Evolutionary conservation across 1,284 basidiomycete genomes (phyloP).

Genomic region (Cystobasidium slooffiae): DNA sequence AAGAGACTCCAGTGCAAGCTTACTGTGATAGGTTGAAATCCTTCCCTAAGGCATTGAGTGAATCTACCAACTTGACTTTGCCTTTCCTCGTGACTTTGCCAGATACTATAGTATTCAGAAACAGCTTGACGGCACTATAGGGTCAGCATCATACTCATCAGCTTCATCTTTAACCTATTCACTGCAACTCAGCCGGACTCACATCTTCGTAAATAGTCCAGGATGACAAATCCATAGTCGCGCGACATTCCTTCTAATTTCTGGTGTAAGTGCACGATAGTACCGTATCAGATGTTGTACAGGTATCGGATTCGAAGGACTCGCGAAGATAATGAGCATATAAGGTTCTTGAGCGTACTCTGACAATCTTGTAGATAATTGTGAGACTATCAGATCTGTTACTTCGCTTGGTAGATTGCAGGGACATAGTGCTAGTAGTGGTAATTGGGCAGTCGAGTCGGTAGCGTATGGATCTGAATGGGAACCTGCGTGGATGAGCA

Average conservation of each 20-base stretch:
- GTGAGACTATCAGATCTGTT: conserved; percentile 12
- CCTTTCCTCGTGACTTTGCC: conserved; percentile 40
- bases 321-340: conserved; percentile 38
- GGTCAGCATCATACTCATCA: not conserved
- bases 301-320: conserved; percentile 14
- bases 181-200: not conserved
- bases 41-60: conserved; percentile 29
- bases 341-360: conserved; percentile 29
- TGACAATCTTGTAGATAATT: conserved; percentile 16
- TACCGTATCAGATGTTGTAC: conserved; percentile 23
- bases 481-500: conserved; percentile 29
- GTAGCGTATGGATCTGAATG: conserved; percentile 1
- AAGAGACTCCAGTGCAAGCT: not conserved
- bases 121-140: conserved; percentile 22
- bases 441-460: not conserved
- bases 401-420: conserved; percentile 27
- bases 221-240: conserved; percentile 38
- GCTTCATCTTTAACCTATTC: too few relatives aligned
- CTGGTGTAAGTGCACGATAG: conserved; percentile 14
- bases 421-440: conserved; percentile 26
- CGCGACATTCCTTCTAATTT: conserved; percentile 31
- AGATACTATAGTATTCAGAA: conserved; percentile 42
- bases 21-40: conserved; percentile 29
- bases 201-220: conserved; percentile 38
- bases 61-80: conserved; percentile 17